Evolutionary conservation across 2,329 filamentous ascomycete genomes (phyloP).

Genomic region (Tolypocladium pustulatum): DNA sequence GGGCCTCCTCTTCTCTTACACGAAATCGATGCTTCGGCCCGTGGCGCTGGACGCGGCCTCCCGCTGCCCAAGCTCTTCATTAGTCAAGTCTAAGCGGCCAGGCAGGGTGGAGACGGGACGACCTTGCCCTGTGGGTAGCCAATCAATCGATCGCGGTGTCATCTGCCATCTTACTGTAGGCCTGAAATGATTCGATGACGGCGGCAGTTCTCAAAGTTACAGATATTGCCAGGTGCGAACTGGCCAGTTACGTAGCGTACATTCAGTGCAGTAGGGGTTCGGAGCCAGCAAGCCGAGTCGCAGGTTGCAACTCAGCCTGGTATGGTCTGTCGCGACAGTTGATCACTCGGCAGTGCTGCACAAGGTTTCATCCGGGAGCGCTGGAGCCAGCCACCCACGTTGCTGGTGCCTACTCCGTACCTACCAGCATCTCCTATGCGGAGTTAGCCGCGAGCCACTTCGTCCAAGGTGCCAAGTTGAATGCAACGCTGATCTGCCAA

Average conservation of each 20-base stretch:
- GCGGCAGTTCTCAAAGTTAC: background rate
- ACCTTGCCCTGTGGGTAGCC: background rate
- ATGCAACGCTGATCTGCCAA: background rate
- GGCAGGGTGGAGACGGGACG: background rate
- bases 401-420: background rate
- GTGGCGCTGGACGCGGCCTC: too few species aligned
- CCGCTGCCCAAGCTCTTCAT: background rate
- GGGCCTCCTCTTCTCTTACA: background rate
- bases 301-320: background rate
- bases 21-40: too few species aligned
- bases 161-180: background rate
- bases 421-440: background rate
- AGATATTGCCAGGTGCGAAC: background rate
- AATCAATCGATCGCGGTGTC: background rate
- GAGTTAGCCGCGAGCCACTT: background rate
- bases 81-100: too few species aligned
- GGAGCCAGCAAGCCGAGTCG: background rate
- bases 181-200: background rate
- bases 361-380: background rate
- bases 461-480: background rate
- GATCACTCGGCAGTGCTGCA: background rate
- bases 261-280: background rate
- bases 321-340: background rate
- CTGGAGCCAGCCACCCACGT: background rate
- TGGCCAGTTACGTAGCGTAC: background rate